Evolutionary conservation across 345 rosid species (phyloP).

Genomic region (Moricandia arvensis): DNA sequence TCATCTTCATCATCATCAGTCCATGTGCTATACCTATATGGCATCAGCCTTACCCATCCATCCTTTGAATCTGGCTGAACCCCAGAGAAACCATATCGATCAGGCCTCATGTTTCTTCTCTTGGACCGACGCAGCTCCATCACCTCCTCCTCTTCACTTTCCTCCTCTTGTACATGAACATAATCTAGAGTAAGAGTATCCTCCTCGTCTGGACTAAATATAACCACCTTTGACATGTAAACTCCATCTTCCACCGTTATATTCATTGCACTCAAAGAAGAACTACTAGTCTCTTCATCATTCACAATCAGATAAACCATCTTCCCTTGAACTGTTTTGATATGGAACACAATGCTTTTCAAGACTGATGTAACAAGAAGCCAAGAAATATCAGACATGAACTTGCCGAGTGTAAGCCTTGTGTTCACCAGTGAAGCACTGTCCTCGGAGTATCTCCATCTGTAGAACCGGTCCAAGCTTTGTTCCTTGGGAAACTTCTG

Average conservation of each 20-base stretch:
- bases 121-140: slow-evolving; percentile 67
- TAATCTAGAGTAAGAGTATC: slow-evolving; percentile 23
- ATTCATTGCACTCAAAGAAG: slow-evolving; percentile 43
- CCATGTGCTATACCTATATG: slow-evolving; percentile 46
- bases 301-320: slow-evolving; percentile 58
- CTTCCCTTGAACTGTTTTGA: slow-evolving; percentile 59
- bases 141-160: slow-evolving; percentile 41
- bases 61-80: slow-evolving; percentile 36
- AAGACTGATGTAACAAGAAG: slow-evolving; percentile 61
- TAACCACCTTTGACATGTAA: slow-evolving; percentile 41
- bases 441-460: slow-evolving; percentile 73
- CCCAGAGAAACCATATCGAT: slow-evolving; percentile 55
- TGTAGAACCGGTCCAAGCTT: slow-evolving; percentile 46
- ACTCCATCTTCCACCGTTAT: slow-evolving; percentile 52
- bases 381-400: slow-evolving; percentile 66
- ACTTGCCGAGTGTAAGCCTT: slow-evolving; percentile 63
- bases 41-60: slow-evolving; percentile 48
- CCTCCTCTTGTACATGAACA: slow-evolving; percentile 13
- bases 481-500: slow-evolving; percentile 55
- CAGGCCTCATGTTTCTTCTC: slow-evolving; percentile 65
- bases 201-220: slow-evolving; percentile 33
- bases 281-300: slow-evolving; percentile 36
- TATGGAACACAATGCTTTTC: slow-evolving; percentile 49
- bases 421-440: slow-evolving; percentile 47
- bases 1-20: slow-evolving; percentile 21